Base-by-base conservation (phyloP, 129 eudicot genomes). In the Centrapalus pauciflorus region DNA sequence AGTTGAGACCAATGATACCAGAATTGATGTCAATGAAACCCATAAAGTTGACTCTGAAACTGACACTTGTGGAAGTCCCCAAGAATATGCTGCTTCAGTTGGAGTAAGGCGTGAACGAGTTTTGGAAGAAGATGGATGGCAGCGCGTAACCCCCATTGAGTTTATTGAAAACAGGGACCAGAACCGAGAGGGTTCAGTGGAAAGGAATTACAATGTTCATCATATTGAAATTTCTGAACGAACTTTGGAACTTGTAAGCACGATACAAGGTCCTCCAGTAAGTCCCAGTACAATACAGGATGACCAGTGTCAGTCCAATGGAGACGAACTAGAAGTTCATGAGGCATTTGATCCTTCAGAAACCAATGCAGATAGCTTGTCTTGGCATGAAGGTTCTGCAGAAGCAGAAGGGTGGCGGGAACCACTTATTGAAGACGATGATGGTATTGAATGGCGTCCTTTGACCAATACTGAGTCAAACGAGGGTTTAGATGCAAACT, bases 391-490 rank as follows among this genome's bases (percentile, higher is more conserved):
- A 41, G 28, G 70, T 5, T 55, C 67, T 43, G 63, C 25, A 16
- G 82, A 67, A 41, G 75, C 45, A 10, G 96, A 76, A 51, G 84
- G 76, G 37, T 48, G 50, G 67, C 82, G 69, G 32, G 89, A 77
- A 40, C 73, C 83, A 32, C 66, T 11, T 64, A 37, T 69, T 2
- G 85, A 69, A 64, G 70, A 61, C 59, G 79, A 72, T 11, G 79
- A 72, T 11, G 88, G 75, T 24, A 61, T 43, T 57, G 75, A 52
- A 51, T 73, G 77, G 86, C 70, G 61, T 43, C 76, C 55, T 10
- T 57, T 68, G 67, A 45, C 63, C 13, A 64, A 43, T 25, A 19
- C 23, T n/a, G 75, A 24, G 28, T 38, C 27, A 50, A 61, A 25
- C 64, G 86, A 56, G 61, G 77, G 64, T 62, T 41, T 70, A 40